Conservation (phyloP, 352 stramenopile species). For the Elongisporangium undulatum region DNA sequence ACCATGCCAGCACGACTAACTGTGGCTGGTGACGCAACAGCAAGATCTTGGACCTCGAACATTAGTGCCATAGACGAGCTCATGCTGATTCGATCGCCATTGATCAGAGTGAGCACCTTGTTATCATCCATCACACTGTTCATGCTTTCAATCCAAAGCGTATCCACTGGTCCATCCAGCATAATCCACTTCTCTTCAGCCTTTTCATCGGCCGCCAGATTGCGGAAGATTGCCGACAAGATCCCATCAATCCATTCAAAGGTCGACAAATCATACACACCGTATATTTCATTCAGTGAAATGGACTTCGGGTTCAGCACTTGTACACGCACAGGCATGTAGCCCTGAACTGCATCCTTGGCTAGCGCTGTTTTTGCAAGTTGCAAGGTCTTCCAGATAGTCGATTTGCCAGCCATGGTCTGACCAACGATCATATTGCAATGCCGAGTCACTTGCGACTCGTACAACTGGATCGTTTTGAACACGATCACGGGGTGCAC, state of each 20-base stretch:
- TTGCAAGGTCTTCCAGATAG: slow-evolving; percentile 81
- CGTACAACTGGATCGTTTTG: slow-evolving; percentile 95
- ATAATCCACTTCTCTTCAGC: slow-evolving; percentile 88
- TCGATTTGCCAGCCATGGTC: slow-evolving; percentile 88
- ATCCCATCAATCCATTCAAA: slow-evolving; percentile 88
- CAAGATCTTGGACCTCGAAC: slow-evolving; percentile 94
- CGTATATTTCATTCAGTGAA: slow-evolving; percentile 87
- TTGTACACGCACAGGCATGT: slow-evolving; percentile 82
- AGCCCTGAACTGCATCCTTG: slow-evolving; percentile 65
- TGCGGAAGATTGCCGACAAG: slow-evolving; percentile 77
- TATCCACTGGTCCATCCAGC: slow-evolving; percentile 83
- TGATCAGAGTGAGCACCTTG: slow-evolving; percentile 85
- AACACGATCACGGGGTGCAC: slow-evolving; percentile 89
- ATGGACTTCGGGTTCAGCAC: slow-evolving; percentile 90
- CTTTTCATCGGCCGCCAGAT: slow-evolving; percentile 68
- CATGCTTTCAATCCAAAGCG: slow-evolving; percentile 89
- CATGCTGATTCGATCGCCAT: slow-evolving; percentile 86
- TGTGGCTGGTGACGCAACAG: slow-evolving; percentile 91
- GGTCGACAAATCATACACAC: slow-evolving; percentile 85
- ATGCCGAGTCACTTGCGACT: slow-evolving; percentile 93
- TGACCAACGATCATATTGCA: slow-evolving; percentile 94
- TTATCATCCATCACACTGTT: slow-evolving; percentile 90
- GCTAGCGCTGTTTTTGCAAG: slow-evolving; percentile 68
- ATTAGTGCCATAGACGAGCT: slow-evolving; percentile 86
- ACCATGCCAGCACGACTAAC: slow-evolving; percentile 93